Conservation (phyloP, 306 rosid species). For the Lathyrus tuberosus region DNA sequence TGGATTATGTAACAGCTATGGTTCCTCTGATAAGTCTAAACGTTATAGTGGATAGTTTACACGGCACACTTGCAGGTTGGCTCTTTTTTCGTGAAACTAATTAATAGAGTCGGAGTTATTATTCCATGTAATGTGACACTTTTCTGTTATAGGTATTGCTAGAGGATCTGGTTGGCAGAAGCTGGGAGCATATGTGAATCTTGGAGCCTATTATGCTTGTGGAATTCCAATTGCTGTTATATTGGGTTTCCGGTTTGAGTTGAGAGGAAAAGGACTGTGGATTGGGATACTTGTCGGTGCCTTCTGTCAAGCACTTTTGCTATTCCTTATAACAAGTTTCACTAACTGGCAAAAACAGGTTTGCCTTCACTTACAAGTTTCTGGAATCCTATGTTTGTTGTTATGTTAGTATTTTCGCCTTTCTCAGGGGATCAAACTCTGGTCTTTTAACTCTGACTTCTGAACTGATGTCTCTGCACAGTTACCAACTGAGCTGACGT, state of each 20-base stretch:
- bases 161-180: conserved; percentile 85
- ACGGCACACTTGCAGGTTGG: conserved; percentile 67
- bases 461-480: no score
- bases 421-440: no score
- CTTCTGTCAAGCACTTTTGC: conserved; percentile 51
- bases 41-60: conserved; percentile 54
- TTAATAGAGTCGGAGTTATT: conserved; percentile 2
- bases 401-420: no score
- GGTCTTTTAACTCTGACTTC: no score
- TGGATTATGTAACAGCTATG: conserved; percentile 60
- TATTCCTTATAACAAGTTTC: conserved; percentile 48
- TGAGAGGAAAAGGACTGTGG: conserved; percentile 77
- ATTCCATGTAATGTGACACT: conserved; percentile 25
- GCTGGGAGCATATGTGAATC: conserved; percentile 69
- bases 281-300: conserved; percentile 65
- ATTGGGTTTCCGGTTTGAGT: conserved; percentile 56
- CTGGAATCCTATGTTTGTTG: not conserved
- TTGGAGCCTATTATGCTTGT: conserved; percentile 68
- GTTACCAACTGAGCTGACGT: no score
- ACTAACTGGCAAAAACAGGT: conserved; percentile 76
- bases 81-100: conserved; percentile 4
- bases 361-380: conserved; percentile 32
- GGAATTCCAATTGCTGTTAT: conserved; percentile 69
- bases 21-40: conserved; percentile 62
- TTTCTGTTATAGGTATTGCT: conserved; percentile 55